Percentiles rank a stretch among this genome's conserved stretches.
These are phyloP conservation scores for Uncinocarpus reesii DNA, from an alignment of 2,329 filamentous ascomycete genomes.

Conservation along the genomic window DNA sequence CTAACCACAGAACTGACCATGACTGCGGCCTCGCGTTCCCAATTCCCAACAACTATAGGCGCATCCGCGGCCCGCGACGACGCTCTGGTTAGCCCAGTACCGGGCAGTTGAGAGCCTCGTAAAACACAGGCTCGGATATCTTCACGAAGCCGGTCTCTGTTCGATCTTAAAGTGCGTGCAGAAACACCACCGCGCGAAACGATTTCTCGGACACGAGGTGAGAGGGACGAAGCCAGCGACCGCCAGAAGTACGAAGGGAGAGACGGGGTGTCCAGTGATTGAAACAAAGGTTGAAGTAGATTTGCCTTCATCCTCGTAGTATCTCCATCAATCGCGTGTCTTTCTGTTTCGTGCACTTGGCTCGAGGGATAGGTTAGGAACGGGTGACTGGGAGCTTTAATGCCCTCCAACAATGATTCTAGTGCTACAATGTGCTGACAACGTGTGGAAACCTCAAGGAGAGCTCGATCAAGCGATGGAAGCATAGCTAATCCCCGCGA, in stretches of 20 bases:
- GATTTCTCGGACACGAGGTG: conserved; percentile 72
- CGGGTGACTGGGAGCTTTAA: conserved; percentile 59
- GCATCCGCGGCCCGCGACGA: conserved; percentile 31
- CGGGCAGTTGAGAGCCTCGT: conserved; percentile 60
- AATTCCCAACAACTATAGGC: conserved; percentile 43
- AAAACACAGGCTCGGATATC: conserved; percentile 75
- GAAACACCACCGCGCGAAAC: conserved; percentile 71
- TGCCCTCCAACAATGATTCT: conserved; percentile 62
- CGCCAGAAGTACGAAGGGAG: conserved; percentile 91
- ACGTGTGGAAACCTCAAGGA: conserved; percentile 68
- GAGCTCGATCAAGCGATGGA: conserved; percentile 67
- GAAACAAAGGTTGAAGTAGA: conserved; percentile 62
- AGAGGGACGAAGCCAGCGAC: conserved; percentile 67
- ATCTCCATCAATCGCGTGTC: conserved; percentile 7
- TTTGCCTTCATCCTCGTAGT: conserved; percentile 18
- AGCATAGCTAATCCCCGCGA: conserved; percentile 67
- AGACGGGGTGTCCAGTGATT: conserved; percentile 74
- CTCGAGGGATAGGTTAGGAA: conserved; percentile 37
- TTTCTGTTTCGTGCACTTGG: conserved; percentile 21
- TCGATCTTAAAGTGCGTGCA: conserved; percentile 66
- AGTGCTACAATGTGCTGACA: conserved; percentile 90
- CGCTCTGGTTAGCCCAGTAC: conserved; percentile 24
- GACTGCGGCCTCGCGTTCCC: conserved; percentile 87
- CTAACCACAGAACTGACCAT: conserved; percentile 79
- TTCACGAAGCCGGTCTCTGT: conserved; percentile 62